phyloP scores from a whole-genome alignment of 768 basidiomycete genomes.

The Mycena leptocephala region DNA sequence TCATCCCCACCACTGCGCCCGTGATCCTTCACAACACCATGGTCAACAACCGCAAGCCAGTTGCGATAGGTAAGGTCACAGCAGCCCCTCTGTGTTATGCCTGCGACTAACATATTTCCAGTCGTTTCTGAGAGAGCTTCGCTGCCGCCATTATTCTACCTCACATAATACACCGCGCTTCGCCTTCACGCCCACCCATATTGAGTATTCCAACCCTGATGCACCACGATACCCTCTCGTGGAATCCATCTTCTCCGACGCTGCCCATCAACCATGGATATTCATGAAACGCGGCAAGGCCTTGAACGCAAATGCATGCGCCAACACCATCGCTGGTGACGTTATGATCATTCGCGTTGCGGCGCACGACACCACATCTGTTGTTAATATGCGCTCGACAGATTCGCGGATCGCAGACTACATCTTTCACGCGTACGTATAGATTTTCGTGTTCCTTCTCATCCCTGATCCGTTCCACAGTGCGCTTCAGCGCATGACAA shows the following conservation, averaged over 20 bases:
- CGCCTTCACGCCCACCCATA: constrained; percentile 6
- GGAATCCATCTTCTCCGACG: too few relatives aligned
- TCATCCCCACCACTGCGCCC: background rate
- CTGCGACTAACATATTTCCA: background rate
- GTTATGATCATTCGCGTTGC: too few relatives aligned
- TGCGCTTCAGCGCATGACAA: background rate
- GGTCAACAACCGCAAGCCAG: constrained; percentile 4
- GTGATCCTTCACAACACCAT: background rate
- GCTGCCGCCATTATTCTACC: constrained; percentile 2
- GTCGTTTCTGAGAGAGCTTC: background rate
- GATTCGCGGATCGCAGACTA: background rate
- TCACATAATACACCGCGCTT: too few relatives aligned
- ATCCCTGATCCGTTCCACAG: background rate
- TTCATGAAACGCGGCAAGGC: constrained; percentile 11
- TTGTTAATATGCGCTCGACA: constrained; percentile 1
- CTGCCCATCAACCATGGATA: too few relatives aligned
- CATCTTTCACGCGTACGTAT: background rate
- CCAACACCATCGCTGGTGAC: constrained; percentile 1
- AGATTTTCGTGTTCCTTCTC: background rate
- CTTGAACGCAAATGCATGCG: background rate
- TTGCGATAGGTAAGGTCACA: background rate
- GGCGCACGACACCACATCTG: too few relatives aligned
- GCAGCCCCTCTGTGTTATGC: background rate
- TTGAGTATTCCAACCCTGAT: background rate
- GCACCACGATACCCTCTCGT: constrained; percentile 15